These are phyloP conservation scores for Raffaelea ambrosiae DNA, from an alignment of 2,329 filamentous ascomycete species.

Conservation along the genomic window DNA sequence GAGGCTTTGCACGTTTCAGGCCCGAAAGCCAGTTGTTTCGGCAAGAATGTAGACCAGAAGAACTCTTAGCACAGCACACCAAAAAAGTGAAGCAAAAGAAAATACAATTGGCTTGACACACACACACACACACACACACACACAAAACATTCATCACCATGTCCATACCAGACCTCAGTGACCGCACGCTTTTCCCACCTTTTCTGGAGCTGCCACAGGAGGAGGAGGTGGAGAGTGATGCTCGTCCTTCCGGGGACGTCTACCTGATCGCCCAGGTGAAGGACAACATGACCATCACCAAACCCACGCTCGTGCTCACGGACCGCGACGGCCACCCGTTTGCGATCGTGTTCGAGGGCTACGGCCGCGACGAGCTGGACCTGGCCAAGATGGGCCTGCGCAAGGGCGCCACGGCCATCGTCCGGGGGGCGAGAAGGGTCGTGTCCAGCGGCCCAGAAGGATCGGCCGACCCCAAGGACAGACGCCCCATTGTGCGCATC, in stretches of 20 bases:
- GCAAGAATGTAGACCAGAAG: too few species aligned
- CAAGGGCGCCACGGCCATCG: constrained; percentile 29
- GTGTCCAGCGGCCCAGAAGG: constrained; percentile 15
- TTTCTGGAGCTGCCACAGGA: constrained; percentile 22
- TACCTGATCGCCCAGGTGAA: constrained; percentile 28
- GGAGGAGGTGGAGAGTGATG: constrained; percentile 5
- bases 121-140: too few species aligned
- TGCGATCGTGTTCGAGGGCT: constrained; percentile 36
- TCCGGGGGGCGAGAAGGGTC: constrained; percentile 25
- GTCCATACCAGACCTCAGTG: constrained; percentile 22
- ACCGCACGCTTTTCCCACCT: constrained; percentile 23
- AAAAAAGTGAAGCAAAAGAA: too few species aligned
- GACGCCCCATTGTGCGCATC: constrained; percentile 30
- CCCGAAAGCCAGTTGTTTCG: too few species aligned
- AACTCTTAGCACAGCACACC: too few species aligned
- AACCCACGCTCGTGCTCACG: constrained; percentile 36
- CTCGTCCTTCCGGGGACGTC: too few species aligned
- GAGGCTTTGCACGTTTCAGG: too few species aligned
- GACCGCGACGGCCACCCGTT: constrained; percentile 31
- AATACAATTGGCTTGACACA: too few species aligned
- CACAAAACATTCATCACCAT: too few species aligned
- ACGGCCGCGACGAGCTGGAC: constrained; percentile 24
- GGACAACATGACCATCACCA: constrained; percentile 39
- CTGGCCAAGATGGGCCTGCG: constrained; percentile 22
- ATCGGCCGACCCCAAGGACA: too few species aligned